Conservation (phyloP, 2,329 filamentous ascomycete species). For the Beauveria sp. region DNA sequence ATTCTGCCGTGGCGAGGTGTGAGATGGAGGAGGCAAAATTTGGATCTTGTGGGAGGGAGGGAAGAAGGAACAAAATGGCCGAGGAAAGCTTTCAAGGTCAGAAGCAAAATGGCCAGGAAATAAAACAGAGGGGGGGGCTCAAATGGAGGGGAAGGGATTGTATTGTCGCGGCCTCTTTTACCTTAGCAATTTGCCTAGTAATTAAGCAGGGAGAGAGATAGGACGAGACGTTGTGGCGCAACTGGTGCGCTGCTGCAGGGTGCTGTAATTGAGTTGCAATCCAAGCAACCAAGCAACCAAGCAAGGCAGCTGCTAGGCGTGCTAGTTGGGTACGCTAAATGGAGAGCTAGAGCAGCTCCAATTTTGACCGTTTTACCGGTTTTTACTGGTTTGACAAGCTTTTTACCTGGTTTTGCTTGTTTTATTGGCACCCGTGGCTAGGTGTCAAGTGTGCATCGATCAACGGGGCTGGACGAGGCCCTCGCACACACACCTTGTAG, state of each 20-base stretch:
- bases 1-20: neutral
- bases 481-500: neutral
- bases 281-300: neutral
- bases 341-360: too few relatives aligned
- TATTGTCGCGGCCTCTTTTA: neutral
- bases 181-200: neutral
- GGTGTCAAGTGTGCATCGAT: neutral
- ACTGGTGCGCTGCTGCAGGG: neutral
- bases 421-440: neutral
- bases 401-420: neutral
- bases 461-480: neutral
- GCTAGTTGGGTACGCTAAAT: neutral
- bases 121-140: neutral
- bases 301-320: neutral
- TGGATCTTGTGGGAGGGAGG: slow-evolving; percentile 1
- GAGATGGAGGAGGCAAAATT: slow-evolving; percentile 4
- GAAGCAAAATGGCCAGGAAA: slow-evolving; percentile 7
- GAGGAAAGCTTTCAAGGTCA: slow-evolving; percentile 5
- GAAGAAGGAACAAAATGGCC: neutral
- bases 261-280: neutral
- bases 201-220: neutral
- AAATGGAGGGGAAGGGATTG: neutral
- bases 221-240: neutral
- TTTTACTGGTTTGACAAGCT: neutral
- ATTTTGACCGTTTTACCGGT: too few relatives aligned